Percentiles rank a stretch among this genome's conserved stretches.
These are phyloP conservation scores for Parascedosporium putredinis DNA, from an alignment of 2,329 filamentous ascomycete genomes.

Conservation along the genomic window DNA sequence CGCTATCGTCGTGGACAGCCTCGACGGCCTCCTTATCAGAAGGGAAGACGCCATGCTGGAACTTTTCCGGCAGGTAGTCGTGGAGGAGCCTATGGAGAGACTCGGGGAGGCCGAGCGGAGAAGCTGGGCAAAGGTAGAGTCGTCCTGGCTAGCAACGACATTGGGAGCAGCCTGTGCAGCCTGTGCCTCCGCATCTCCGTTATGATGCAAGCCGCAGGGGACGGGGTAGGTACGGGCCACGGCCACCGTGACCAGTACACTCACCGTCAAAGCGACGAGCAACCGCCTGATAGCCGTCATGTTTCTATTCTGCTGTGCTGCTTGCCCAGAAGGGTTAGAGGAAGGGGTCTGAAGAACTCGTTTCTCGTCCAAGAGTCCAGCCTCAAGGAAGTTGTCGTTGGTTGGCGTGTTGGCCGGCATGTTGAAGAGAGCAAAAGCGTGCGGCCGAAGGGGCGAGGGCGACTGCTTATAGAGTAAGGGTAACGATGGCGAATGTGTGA, in stretches of 20 bases:
- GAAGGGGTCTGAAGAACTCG: constrained; percentile 4
- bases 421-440: neutral
- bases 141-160: too few species aligned
- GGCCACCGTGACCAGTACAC: neutral
- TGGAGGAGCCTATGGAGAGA: constrained; percentile 58
- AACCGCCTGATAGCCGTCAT: neutral
- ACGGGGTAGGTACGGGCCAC: constrained; percentile 1
- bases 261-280: constrained; percentile 2
- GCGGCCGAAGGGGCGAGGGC: neutral
- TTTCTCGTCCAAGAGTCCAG: constrained; percentile 18
- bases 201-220: neutral
- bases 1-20: constrained; percentile 49
- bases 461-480: neutral
- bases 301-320: neutral
- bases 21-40: constrained; percentile 54
- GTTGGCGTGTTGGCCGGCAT: constrained; percentile 5
- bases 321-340: neutral
- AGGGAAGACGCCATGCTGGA: constrained; percentile 58
- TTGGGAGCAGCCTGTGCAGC: neutral
- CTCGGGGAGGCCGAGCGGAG: constrained; percentile 46
- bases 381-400: constrained; percentile 14
- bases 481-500: neutral
- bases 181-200: neutral
- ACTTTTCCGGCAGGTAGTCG: constrained; percentile 49
- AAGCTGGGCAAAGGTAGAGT: constrained; percentile 17